Conservation (phyloP, 139 green algal genomes). For the Mychonastes homosphaera region DNA sequence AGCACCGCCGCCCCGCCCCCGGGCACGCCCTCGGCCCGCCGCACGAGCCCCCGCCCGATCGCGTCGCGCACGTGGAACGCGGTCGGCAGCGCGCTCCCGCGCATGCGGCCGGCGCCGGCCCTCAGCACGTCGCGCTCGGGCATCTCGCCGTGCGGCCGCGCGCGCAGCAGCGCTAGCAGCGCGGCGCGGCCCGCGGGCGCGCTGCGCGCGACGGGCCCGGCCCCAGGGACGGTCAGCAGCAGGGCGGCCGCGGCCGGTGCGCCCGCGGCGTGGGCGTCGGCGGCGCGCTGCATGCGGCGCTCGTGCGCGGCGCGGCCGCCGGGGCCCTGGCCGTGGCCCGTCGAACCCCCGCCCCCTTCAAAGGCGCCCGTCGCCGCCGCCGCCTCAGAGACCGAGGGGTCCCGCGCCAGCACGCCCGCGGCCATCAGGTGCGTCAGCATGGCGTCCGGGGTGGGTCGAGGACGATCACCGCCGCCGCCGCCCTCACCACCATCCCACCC, state of each 20-base stretch:
- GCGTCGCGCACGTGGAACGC: constrained; percentile 6
- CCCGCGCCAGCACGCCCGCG: constrained; percentile 8
- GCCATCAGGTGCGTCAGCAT: constrained; percentile 1
- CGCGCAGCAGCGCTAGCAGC: neutral
- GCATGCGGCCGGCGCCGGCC: constrained; percentile 2
- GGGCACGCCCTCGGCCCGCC: neutral
- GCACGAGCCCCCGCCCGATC: constrained; percentile 6
- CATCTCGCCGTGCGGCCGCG: neutral
- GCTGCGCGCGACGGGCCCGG: neutral
- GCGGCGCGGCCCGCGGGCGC: neutral
- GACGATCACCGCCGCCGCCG: neutral
- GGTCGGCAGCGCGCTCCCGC: constrained; percentile 4
- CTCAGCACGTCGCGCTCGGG: neutral
- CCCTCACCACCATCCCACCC: neutral
- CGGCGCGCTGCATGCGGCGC: constrained; percentile 2
- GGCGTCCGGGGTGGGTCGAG: neutral
- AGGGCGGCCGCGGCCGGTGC: neutral
- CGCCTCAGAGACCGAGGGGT: neutral
- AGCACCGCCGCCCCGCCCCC: too few relatives aligned
- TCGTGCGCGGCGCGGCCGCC: constrained; percentile 1
- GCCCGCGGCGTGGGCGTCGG: neutral
- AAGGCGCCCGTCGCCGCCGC: too few relatives aligned
- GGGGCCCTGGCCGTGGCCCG: constrained; percentile 12
- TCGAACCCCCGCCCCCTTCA: too few relatives aligned
- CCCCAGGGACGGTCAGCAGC: neutral